A percentile compares a stretch with the other conserved stretches of the same genome.
phyloP scores from a whole-genome alignment of 768 basidiomycete species.

The Candolleomyces aberdarensis region DNA sequence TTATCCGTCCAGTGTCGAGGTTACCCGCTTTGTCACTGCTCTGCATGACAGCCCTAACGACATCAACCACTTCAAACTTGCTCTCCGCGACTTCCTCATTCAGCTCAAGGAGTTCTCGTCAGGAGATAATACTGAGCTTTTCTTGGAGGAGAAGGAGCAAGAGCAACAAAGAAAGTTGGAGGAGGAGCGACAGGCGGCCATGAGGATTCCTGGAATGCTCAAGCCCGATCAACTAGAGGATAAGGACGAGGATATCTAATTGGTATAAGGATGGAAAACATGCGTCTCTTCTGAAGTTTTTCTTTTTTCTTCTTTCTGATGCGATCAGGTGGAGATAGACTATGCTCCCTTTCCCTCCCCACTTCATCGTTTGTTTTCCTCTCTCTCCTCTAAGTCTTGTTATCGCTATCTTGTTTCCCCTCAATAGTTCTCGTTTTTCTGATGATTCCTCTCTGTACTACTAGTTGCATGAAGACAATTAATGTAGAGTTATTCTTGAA shows the following conservation, averaged over 20 bases:
- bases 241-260: slow-evolving; percentile 84
- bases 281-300: not conserved
- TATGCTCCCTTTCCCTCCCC: not conserved
- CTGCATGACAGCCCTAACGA: slow-evolving; percentile 74
- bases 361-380: not conserved
- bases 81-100: slow-evolving; percentile 95
- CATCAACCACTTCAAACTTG: slow-evolving; percentile 88
- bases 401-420: not conserved
- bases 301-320: not conserved
- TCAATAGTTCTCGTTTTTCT: not conserved
- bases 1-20: slow-evolving; percentile 52
- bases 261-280: not conserved
- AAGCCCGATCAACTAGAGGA: slow-evolving; percentile 94
- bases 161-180: slow-evolving; percentile 76
- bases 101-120: slow-evolving; percentile 94
- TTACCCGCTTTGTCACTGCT: slow-evolving; percentile 64
- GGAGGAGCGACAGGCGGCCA: slow-evolving; percentile 84
- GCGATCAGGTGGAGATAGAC: not conserved
- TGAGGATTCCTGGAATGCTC: slow-evolving; percentile 96
- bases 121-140: slow-evolving; percentile 89
- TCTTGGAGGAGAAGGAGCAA: slow-evolving; percentile 90
- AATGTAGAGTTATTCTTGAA: slow-evolving; percentile 5
- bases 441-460: not conserved
- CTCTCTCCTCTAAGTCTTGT: not conserved
- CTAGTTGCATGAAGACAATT: slow-evolving; percentile 4